Evolutionary conservation across 169 alveolate genomes (phyloP), one percentile per base, ranked within the genome.

Genomic region (Plasmodium vinckei): DNA sequence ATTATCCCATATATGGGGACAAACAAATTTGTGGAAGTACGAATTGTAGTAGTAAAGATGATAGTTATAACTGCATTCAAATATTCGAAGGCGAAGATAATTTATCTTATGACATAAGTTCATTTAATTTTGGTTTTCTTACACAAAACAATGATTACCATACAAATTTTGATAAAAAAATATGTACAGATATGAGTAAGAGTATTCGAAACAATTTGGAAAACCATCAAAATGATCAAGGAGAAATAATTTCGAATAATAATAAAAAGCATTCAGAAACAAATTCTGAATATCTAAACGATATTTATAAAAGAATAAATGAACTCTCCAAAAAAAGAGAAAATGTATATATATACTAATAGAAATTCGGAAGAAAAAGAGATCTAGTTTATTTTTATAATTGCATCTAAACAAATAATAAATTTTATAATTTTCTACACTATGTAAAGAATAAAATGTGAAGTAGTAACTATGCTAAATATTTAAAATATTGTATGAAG

Each of bases 251-350:
- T 51, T 13, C 59, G n/a, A 15, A 12, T 51, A 5, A 5, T 13
- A 23, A 17, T 57, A 17, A 59, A 19, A 59, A 72, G 61, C 44
- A 60, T 17, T 2, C 60, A 54, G 12, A 15, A 6, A 46, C 25
- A 23, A 49, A 72, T 51, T 23, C 53, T 33, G 87, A 73, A 9
- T 54, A 23, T 61, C 47, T 73, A 47, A 49, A 64, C 9, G 47
- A 73, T 19, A 19, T 61, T 23, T 73, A 67, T 61, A 73, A 73
- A 60, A 53, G 73, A 19, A 73, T 73, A 61, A 46, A 61, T 15
- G 54, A 73, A 73, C 4, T 23, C 17, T 60, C 87, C 15, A 61
- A 73, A 61, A 46, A 73, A n/a, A 39, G 19, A 39, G 72, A 59
- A 23, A 73, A 42, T n/a, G 17, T 60, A 73, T 73, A 53, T 46